phyloP scores from a whole-genome alignment of 345 rosid species.

The Populus tremula region DNA sequence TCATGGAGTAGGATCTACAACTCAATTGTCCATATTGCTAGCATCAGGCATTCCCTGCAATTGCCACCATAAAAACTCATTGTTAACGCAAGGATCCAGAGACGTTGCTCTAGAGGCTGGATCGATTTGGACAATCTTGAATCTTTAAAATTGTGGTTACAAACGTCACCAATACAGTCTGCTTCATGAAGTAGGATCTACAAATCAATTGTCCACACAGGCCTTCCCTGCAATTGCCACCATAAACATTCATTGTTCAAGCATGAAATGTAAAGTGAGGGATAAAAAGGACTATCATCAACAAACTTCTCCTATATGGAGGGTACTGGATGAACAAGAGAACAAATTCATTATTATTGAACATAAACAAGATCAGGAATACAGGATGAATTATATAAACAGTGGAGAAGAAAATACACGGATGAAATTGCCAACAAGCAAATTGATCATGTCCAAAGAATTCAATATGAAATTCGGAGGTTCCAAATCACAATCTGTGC shows the following conservation, averaged over 20 bases:
- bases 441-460: conserved; percentile 25
- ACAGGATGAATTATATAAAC: conserved; percentile 16
- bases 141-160: neutral
- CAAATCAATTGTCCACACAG: neutral
- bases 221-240: neutral
- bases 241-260: neutral
- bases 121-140: neutral
- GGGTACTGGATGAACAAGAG: conserved; percentile 17
- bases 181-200: no score
- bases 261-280: neutral
- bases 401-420: conserved; percentile 8
- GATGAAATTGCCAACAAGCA: conserved; percentile 9
- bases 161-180: neutral
- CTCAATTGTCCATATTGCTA: neutral
- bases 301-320: neutral
- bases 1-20: no score
- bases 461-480: conserved; percentile 18
- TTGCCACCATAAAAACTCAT: neutral
- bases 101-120: neutral
- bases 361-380: conserved; percentile 17
- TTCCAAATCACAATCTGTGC: conserved; percentile 1
- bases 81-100: neutral
- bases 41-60: neutral
- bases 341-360: conserved; percentile 18
- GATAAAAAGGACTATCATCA: neutral